These are phyloP conservation scores for Stemphylium vesicarium DNA, from an alignment of 2,329 filamentous ascomycete species.

Conservation along the genomic window DNA sequence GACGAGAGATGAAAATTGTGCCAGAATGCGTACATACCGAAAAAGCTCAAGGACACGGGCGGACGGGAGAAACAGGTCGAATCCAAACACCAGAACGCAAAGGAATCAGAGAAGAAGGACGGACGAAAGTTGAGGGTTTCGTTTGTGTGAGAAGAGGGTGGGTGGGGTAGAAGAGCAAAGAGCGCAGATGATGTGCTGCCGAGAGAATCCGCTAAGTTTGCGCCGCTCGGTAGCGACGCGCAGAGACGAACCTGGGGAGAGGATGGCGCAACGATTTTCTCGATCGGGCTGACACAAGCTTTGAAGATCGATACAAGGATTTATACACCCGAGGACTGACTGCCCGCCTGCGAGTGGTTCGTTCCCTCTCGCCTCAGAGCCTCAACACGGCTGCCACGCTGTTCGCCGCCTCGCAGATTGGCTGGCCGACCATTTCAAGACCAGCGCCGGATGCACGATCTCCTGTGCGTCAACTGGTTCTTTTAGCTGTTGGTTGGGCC, in stretches of 20 bases:
- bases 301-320: conserved; percentile 36
- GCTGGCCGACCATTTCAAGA: conserved; percentile 17
- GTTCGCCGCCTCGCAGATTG: conserved; percentile 19
- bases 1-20: conserved; percentile 35
- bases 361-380: conserved; percentile 32
- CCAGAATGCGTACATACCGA: conserved; percentile 27
- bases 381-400: conserved; percentile 38
- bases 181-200: conserved; percentile 32
- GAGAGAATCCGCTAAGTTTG: conserved; percentile 22
- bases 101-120: conserved; percentile 35
- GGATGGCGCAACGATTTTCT: conserved; percentile 19
- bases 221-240: conserved; percentile 34
- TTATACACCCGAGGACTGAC: conserved; percentile 12
- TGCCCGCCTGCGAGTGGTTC: conserved; percentile 32
- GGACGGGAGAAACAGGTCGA: conserved; percentile 27
- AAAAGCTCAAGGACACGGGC: conserved; percentile 33
- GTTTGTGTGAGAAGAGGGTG: conserved; percentile 22
- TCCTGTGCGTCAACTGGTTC: conserved; percentile 24
- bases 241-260: conserved; percentile 21
- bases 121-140: conserved; percentile 12
- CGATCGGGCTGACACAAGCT: conserved; percentile 42
- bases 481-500: conserved; percentile 3
- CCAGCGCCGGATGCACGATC: conserved; percentile 30
- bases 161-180: conserved; percentile 34
- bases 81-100: conserved; percentile 44